These are phyloP conservation scores for Bimuria novae-zelandiae DNA, from an alignment of 2,329 filamentous ascomycete genomes.

Conservation along the genomic window DNA sequence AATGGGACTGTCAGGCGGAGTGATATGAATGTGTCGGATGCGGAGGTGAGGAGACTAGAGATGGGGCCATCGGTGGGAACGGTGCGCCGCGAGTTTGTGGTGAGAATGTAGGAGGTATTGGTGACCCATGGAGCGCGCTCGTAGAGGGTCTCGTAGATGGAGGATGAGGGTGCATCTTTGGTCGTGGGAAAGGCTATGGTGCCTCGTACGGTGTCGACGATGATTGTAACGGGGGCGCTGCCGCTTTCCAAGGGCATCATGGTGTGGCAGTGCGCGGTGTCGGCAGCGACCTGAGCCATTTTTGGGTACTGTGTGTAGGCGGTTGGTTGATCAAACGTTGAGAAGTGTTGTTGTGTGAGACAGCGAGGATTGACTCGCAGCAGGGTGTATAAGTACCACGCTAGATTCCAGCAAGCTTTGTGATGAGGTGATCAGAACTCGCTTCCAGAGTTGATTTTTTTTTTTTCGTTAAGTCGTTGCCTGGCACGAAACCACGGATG, in stretches of 20 bases:
- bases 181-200: constrained; percentile 81
- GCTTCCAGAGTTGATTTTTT: no score
- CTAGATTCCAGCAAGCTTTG: no score
- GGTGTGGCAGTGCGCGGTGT: constrained; percentile 65
- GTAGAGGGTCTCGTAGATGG: constrained; percentile 67
- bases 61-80: constrained; percentile 61
- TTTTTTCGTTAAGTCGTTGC: no score
- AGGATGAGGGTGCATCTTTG: constrained; percentile 66
- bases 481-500: no score
- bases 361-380: no score
- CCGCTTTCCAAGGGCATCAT: constrained; percentile 78
- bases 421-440: no score
- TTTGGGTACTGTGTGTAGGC: no score
- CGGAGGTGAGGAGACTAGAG: constrained; percentile 62
- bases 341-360: no score
- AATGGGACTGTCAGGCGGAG: constrained; percentile 79
- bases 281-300: constrained; percentile 32
- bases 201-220: constrained; percentile 84
- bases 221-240: constrained; percentile 54
- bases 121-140: constrained; percentile 63
- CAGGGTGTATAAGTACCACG: no score
- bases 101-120: constrained; percentile 71
- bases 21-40: constrained; percentile 72
- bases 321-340: no score
- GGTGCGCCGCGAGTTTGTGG: constrained; percentile 77